Base-by-base conservation (phyloP, 306 rosid genomes). In the Psophocarpus tetragonolobus region DNA sequence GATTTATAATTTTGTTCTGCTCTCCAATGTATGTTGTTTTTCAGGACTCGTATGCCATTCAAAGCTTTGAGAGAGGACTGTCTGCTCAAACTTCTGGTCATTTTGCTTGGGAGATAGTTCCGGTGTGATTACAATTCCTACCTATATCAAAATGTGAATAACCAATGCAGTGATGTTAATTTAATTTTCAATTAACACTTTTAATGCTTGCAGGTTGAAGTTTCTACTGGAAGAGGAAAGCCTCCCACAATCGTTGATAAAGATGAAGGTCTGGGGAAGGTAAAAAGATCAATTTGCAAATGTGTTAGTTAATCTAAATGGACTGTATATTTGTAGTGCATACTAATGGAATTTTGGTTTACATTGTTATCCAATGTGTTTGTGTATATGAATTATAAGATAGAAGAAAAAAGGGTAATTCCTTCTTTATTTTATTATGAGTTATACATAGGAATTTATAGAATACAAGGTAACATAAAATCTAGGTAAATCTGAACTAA, bases 191-290 rank as follows among this genome's bases (percentile, higher is more conserved):
- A 63, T 78, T 76, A 61, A 54, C 58, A 58, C 65, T 45, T 78
- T 76, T 76, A 81, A 76, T 67, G 4, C 45, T n/a, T 75, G 73
- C 87, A 94, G 98, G 93, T 92, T 82, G 90, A 89, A 85, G 62
- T 92, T 87, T 83, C 86, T 42, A 53, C 61, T 10, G 95, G 90
- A 80, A 77, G 87, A 76, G 98, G 98, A 76, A 94, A 80, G 85
- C 89, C 91, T 11, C 80, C 90, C 58, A 81, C 70, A 61, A 39
- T 87, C 48, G 80, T 92, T 74, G 90, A 89, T 84, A 87, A 84
- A 83, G 98, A 94, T 85, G 98, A 94, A 65, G 90, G 98, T 80
- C 76, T 94, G 80, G 92, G 76, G 77, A 91, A 90, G 91, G 98
- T 92, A 84, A 77, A 66, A 36, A 33, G 83, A 79, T 57, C 11